Percentiles rank a stretch among this genome's conserved stretches.
These are phyloP conservation scores for Ustilago loliicola DNA, from an alignment of 1,284 basidiomycete species.

Conservation along the genomic window DNA sequence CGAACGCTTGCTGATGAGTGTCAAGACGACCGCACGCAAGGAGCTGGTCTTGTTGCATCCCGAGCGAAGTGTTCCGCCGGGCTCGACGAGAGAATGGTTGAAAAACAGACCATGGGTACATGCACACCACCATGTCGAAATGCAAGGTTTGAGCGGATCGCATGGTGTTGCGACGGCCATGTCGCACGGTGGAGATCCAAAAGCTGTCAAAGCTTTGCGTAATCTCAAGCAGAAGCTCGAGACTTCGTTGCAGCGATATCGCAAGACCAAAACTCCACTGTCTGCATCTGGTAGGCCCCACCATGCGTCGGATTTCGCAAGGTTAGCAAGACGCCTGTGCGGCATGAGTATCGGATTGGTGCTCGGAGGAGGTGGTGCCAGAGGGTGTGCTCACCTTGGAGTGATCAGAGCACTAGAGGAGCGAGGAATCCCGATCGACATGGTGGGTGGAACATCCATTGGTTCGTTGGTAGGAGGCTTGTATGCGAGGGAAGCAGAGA, in stretches of 20 bases:
- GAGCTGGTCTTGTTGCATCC: conserved; percentile 95
- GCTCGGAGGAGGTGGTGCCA: conserved; percentile 93
- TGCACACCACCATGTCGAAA: conserved; percentile 89
- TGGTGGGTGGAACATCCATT: conserved; percentile 85
- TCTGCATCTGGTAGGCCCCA: conserved; percentile 75
- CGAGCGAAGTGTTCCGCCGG: conserved; percentile 87
- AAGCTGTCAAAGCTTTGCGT: conserved; percentile 83
- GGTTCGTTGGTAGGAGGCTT: conserved; percentile 92
- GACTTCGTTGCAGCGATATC: conserved; percentile 83
- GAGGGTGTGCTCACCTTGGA: conserved; percentile 93
- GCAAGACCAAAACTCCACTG: conserved; percentile 39
- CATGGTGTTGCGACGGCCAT: conserved; percentile 56
- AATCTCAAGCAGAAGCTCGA: conserved; percentile 89
- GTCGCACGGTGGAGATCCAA: conserved; percentile 78
- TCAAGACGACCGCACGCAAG: conserved; percentile 97
- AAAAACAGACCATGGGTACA: conserved; percentile 96
- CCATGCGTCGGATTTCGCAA: conserved; percentile 90
- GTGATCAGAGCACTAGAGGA: conserved; percentile 92
- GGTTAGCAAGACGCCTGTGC: conserved; percentile 89
- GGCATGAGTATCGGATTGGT: conserved; percentile 94
- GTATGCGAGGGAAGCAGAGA: conserved; percentile 92
- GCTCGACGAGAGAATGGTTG: conserved; percentile 95
- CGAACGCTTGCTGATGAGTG: conserved; percentile 84
- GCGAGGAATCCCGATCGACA: conserved; percentile 91
- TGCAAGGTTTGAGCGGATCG: conserved; percentile 75